These are phyloP conservation scores for Dactylellina haptotyla DNA, from an alignment of 2,329 filamentous ascomycete genomes.

Conservation along the genomic window DNA sequence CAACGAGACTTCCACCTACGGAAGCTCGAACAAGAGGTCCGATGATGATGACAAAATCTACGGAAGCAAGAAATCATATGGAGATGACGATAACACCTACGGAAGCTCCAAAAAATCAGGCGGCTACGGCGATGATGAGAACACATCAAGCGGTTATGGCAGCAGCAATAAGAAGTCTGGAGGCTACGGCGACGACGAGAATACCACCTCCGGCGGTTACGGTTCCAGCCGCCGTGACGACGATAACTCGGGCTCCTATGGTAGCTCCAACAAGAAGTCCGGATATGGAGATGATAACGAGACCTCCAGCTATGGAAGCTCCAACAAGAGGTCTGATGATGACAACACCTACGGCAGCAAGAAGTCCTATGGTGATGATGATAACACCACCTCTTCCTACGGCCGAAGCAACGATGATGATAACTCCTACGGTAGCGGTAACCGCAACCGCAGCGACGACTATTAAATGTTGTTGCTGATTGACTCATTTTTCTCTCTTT, in stretches of 20 bases:
- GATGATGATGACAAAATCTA: conserved; percentile 39
- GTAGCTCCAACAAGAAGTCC: conserved; percentile 10
- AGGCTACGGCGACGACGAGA: conserved; percentile 24
- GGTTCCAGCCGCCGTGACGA: neutral
- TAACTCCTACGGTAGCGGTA: too few species aligned
- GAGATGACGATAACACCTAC: conserved; percentile 13
- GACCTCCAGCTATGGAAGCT: neutral
- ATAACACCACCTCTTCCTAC: neutral
- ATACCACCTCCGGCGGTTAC: conserved; percentile 6
- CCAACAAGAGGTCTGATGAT: neutral
- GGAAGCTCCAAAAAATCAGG: conserved; percentile 16
- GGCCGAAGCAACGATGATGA: neutral
- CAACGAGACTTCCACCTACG: conserved; percentile 17
- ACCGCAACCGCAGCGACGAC: neutral
- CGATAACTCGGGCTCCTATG: conserved; percentile 2
- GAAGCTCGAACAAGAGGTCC: conserved; percentile 1
- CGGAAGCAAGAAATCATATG: conserved; percentile 31
- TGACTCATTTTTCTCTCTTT: too few species aligned
- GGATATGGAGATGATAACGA: conserved; percentile 12
- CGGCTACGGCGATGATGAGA: conserved; percentile 17
- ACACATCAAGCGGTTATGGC: conserved; percentile 52
- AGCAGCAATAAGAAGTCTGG: conserved; percentile 26
- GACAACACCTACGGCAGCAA: neutral
- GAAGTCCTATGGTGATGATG: neutral
- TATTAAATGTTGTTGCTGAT: too few species aligned